Percentiles rank a stretch among this genome's conserved stretches.
phyloP scores from a whole-genome alignment of 768 basidiomycete species.

The Cyathus striatus region DNA sequence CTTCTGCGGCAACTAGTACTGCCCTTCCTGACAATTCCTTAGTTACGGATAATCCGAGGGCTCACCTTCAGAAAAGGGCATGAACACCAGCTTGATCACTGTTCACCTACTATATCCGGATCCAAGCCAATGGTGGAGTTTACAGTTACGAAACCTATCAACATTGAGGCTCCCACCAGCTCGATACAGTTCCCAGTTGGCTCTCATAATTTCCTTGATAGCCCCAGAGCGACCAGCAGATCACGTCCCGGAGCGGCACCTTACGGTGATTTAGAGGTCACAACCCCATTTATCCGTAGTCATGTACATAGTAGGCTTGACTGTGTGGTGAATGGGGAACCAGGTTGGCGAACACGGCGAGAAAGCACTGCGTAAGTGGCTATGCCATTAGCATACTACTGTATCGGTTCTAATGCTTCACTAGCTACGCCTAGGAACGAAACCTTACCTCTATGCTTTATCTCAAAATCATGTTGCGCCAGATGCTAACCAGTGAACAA shows the following conservation, averaged over 20 bases:
- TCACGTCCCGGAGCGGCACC: conserved; percentile 65
- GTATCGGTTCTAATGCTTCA: not conserved
- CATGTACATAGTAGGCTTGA: conserved; percentile 79
- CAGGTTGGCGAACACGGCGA: conserved; percentile 81
- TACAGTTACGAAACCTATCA: conserved; percentile 47
- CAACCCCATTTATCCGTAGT: conserved; percentile 80
- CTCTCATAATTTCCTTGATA: conserved; percentile 69
- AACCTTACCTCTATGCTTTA: conserved; percentile 86
- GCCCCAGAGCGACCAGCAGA: conserved; percentile 43
- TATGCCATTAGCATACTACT: conserved; percentile 5
- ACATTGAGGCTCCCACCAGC: conserved; percentile 49
- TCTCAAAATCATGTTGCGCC: conserved; percentile 84
- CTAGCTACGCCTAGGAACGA: conserved; percentile 77
- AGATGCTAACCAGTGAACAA: conserved; percentile 79
- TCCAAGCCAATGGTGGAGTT: conserved; percentile 54
- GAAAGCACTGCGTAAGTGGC: conserved; percentile 83
- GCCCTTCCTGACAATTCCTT: too few species aligned
- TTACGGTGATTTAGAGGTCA: conserved; percentile 65
- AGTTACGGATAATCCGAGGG: too few species aligned
- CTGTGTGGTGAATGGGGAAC: conserved; percentile 45
- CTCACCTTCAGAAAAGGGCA: too few species aligned
- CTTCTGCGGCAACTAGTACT: too few species aligned
- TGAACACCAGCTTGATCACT: too few species aligned
- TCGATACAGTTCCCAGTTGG: conserved; percentile 79
- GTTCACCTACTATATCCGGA: conserved; percentile 37